Base-by-base conservation (phyloP, 345 rosid genomes). In the Litchi chinensis region DNA sequence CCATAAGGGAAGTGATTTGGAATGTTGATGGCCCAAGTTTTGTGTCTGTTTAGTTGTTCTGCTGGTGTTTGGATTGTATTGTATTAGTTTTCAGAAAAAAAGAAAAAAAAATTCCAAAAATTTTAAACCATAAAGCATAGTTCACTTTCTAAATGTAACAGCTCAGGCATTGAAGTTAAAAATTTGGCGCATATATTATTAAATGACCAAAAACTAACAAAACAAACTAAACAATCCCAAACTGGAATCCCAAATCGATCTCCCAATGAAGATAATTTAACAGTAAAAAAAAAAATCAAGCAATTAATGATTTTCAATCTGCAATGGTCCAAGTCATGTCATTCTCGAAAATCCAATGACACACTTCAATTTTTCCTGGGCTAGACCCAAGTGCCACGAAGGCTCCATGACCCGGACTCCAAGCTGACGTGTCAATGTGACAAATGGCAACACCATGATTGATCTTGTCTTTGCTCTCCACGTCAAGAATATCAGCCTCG, bases 331-430 rank as follows among this genome's bases (percentile, higher is more conserved):
- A 92, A 5, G 89, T 88, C 92, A 92, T 79, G 63, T 91, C 97
- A 60, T 89, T 91, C 82, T 92, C 91, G 37, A 91, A 92, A 22
- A 92, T 90, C 97, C 97, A 92, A 75, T 92, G 97, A 79, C 97
- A 92, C 10, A 89, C 94, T 83, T 92, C 94, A 10, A 89, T 88
- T 70, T 56, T 79, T 21, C 97, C 97, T 0, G 97, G 94, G 10
- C 84, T 52, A 10, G 88, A 82, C 13, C 93, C 91, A 3, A 92
- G 86, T 13, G 94, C 90, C 82, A 79, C 79, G 65, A 92, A 92
- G 1, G 97, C 94, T 5, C 93, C 94, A 16, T 92, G 97, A 43
- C 81, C 82, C 21, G 88, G 84, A 62, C 97, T 85, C 97, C 93
- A 92, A 0, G 92, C 74, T 11, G 94, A 91, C 24, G 94, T 92